A percentile compares a stretch with the other conserved stretches of the same genome.
Conservation (phyloP, 2,329 filamentous ascomycete genomes). For the Fusarium pseudograminearum region DNA sequence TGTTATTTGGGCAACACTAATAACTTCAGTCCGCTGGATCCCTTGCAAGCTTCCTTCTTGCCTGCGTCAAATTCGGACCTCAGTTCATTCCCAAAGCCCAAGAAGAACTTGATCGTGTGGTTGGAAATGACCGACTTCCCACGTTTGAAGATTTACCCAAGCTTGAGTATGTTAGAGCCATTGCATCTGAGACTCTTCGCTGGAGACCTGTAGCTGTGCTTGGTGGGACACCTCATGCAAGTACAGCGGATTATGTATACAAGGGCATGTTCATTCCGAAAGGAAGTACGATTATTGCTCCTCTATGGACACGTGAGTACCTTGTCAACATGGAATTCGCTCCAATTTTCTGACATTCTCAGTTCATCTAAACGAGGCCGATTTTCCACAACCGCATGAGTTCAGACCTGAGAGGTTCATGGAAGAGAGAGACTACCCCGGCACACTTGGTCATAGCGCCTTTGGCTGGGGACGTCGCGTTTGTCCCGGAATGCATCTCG, state of each 20-base stretch:
- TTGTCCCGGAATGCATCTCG: constrained; percentile 62
- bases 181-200: constrained; percentile 55
- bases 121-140: constrained; percentile 54
- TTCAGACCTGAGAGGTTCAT: constrained; percentile 55
- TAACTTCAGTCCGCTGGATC: constrained; percentile 63
- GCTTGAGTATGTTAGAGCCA: constrained; percentile 53
- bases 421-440: constrained; percentile 52
- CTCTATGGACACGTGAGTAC: constrained; percentile 57
- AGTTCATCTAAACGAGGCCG: constrained; percentile 57
- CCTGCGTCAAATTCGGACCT: constrained; percentile 63
- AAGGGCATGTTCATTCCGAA: constrained; percentile 60
- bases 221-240: constrained; percentile 60
- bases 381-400: constrained; percentile 56
- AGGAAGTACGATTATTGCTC: constrained; percentile 57
- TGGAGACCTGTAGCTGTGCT: constrained; percentile 59
- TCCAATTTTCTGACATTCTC: rapidly evolving
- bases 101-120: constrained; percentile 55
- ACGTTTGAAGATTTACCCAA: constrained; percentile 53
- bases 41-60: constrained; percentile 63
- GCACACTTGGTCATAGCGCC: constrained; percentile 53
- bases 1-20: too few species aligned
- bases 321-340: rapidly evolving
- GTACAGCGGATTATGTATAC: constrained; percentile 56
- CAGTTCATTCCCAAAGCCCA: constrained; percentile 60
- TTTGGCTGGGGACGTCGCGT: constrained; percentile 58